phyloP scores from a whole-genome alignment of 2,329 filamentous ascomycete species.

The Ophiostoma angusticollis region DNA sequence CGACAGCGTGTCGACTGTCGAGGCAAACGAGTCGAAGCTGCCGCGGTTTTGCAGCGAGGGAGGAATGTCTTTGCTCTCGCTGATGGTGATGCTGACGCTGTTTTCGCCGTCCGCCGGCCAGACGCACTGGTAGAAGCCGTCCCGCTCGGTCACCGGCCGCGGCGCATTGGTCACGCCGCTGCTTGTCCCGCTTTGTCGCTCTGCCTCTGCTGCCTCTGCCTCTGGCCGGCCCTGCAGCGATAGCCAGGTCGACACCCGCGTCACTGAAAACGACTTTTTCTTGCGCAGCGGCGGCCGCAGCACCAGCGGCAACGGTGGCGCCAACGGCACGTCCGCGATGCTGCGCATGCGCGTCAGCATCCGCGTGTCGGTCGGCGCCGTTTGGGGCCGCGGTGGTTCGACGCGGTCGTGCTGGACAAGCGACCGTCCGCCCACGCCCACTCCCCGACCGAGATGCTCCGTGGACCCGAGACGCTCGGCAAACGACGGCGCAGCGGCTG shows the following conservation, averaged over 20 bases:
- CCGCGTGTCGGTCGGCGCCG: conserved; percentile 19
- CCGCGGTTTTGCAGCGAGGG: no score
- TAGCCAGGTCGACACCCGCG: conserved; percentile 48
- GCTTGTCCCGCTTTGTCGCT: conserved; percentile 26
- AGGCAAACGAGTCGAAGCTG: conserved; percentile 31
- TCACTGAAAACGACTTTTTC: conserved; percentile 56
- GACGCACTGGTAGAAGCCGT: conserved; percentile 49
- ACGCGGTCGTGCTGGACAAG: not conserved
- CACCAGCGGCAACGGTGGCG: conserved; percentile 45
- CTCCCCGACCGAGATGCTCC: conserved; percentile 17
- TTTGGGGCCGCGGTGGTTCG: conserved; percentile 12
- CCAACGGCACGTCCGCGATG: conserved; percentile 31
- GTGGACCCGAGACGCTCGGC: conserved; percentile 38
- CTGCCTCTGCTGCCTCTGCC: not conserved
- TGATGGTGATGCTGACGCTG: no score
- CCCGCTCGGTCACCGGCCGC: conserved; percentile 34
- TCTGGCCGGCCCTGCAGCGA: conserved; percentile 19
- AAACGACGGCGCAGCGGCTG: conserved; percentile 44
- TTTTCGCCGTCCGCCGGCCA: conserved; percentile 16
- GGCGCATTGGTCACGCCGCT: conserved; percentile 43
- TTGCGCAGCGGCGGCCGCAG: conserved; percentile 48
- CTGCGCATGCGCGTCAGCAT: no score
- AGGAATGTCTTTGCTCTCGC: no score
- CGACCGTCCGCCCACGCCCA: conserved; percentile 11
- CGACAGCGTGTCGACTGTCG: conserved; percentile 27